Base-by-base conservation (phyloP, 805 yeast species). In the Starmerella roubikii region DNA sequence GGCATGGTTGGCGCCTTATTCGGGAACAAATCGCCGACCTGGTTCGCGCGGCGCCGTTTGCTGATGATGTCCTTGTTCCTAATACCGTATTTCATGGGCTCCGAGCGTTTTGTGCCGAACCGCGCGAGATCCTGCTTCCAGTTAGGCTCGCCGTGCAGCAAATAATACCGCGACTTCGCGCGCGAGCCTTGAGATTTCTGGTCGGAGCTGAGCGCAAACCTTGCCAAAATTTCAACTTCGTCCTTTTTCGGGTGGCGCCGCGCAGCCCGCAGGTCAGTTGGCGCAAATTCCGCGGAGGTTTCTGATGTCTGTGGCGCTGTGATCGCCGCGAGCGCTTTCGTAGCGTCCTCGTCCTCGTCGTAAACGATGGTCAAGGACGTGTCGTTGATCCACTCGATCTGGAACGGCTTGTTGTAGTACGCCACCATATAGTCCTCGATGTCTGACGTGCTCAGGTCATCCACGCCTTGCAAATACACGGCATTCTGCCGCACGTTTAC, bases 91-190 rank as follows among this genome's bases (percentile, higher is more conserved):
- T 35, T 35, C 50, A 45, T 42, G 1, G 55, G 54, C 31, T 40
- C 23, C 8, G 53, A 43, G n/a, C 55, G 49, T 29, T 31, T 30
- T 3, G 50, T 45, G 26, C 55, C 55, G 32, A 52, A 52, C 9
- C 55, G 38, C 11, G 42, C 46, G 22, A 45, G 38, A 26, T 50
- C 53, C 30, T 49, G 53, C 21, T 40, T 42, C 21, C 50, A 42
- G 12, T 72, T 72, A 3, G 85, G 88, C 52, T 76, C 85, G 3
- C 88, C 88, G 47, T 78, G 77, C 15, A 74, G 53, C 41, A 76
- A 60, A 58, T 78, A 78, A 57, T 76, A 78, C 29, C 80, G 57
- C 17, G 82, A 75, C 38, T 67, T 67, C 12, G 64, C 69, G 18
- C 70, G 61, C 9, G 84, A 76, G 43, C 72, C 71, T 39, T 63